Conservation (phyloP, 2,329 filamentous ascomycete species). For the Coleophoma crateriformis region DNA sequence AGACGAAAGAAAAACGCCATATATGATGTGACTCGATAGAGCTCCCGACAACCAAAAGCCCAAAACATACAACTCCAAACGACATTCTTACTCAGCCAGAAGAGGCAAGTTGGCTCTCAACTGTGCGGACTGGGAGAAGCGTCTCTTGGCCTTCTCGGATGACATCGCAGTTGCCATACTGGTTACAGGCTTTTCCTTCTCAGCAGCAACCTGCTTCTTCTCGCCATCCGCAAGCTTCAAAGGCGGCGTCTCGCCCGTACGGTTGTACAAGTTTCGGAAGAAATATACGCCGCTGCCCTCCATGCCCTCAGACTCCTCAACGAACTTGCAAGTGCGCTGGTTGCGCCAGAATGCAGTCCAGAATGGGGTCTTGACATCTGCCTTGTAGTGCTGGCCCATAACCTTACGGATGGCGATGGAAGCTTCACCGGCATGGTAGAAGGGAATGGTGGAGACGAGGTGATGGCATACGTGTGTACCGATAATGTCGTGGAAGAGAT, state of each 20-base stretch:
- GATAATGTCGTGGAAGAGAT: slow-evolving; percentile 62
- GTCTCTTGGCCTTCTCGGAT: slow-evolving; percentile 18
- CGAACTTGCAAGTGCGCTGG: slow-evolving; percentile 26
- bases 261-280: slow-evolving; percentile 25
- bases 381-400: slow-evolving; percentile 48
- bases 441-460: slow-evolving; percentile 54
- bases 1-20: no score
- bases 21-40: no score
- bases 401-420: slow-evolving; percentile 49
- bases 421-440: slow-evolving; percentile 56
- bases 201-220: background rate
- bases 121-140: slow-evolving; percentile 22
- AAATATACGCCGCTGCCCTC: slow-evolving; percentile 27
- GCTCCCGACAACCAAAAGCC: no score
- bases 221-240: slow-evolving; percentile 10
- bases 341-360: slow-evolving; percentile 29
- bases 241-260: slow-evolving; percentile 16
- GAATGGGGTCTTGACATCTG: slow-evolving; percentile 30
- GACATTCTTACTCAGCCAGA: slow-evolving; percentile 13
- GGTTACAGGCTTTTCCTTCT: slow-evolving; percentile 6
- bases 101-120: slow-evolving; percentile 20
- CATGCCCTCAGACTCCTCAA: slow-evolving; percentile 26
- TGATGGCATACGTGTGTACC: slow-evolving; percentile 61
- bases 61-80: no score
- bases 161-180: slow-evolving; percentile 22